Conservation (phyloP, 1,139 yeast species). For the Sugiyamaella pinicola region DNA sequence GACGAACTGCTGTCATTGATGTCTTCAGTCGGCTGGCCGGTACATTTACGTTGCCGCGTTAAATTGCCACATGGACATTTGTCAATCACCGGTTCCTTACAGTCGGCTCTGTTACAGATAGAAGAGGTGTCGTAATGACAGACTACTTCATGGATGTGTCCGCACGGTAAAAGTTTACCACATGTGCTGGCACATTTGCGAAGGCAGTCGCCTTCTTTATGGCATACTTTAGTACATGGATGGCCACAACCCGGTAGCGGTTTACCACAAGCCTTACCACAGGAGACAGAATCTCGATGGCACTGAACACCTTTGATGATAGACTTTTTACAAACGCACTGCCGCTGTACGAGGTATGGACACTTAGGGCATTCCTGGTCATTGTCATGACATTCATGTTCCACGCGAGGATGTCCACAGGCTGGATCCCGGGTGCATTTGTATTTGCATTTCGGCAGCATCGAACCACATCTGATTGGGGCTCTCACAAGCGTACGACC, state of each 20-base stretch:
- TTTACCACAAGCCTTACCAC: constrained; percentile 68
- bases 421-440: constrained; percentile 62
- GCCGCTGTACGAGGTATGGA: constrained; percentile 61
- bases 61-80: constrained; percentile 68
- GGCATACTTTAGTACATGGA: constrained; percentile 64
- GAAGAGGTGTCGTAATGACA: constrained; percentile 61
- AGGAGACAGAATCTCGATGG: constrained; percentile 62
- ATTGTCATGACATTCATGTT: constrained; percentile 76
- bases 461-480: constrained; percentile 88
- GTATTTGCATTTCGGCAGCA: constrained; percentile 63
- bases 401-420: constrained; percentile 78
- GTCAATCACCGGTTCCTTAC: constrained; percentile 51
- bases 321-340: constrained; percentile 71
- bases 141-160: constrained; percentile 57
- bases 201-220: constrained; percentile 46
- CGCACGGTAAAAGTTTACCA: constrained; percentile 65
- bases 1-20: constrained; percentile 11
- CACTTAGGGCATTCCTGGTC: constrained; percentile 69
- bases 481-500: constrained; percentile 80
- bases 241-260: constrained; percentile 67
- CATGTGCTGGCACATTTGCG: constrained; percentile 50
- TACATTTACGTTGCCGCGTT: constrained; percentile 37
- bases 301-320: constrained; percentile 68
- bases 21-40: constrained; percentile 13
- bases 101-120: constrained; percentile 50